A percentile compares a stretch with the other conserved stretches of the same genome.
Conservation (phyloP, 371 early-diverging fungal species). For the Mucor piriformis region DNA sequence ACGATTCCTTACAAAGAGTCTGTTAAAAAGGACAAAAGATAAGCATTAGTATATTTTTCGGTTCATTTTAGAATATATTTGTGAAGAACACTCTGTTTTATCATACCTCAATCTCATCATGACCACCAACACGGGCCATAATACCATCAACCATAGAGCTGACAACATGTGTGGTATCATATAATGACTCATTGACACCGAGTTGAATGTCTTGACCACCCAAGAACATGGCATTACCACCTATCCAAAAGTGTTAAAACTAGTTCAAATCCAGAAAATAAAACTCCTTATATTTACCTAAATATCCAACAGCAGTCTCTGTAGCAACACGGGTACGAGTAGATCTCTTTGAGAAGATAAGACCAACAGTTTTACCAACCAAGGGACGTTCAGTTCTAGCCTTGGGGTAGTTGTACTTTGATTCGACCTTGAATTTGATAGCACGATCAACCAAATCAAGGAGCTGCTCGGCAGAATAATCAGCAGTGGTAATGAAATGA, state of each 20-base stretch:
- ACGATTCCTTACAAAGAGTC: slow-evolving; percentile 82
- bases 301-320: slow-evolving; percentile 87
- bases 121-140: slow-evolving; percentile 90
- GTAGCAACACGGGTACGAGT: slow-evolving; percentile 96
- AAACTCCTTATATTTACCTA: slow-evolving; percentile 52
- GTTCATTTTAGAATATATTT: no score
- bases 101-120: slow-evolving; percentile 82
- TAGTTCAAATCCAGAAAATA: slow-evolving; percentile 1
- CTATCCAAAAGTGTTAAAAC: slow-evolving; percentile 39
- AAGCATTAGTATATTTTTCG: neutral
- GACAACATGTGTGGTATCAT: slow-evolving; percentile 89
- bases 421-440: slow-evolving; percentile 49
- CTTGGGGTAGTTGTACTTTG: slow-evolving; percentile 38
- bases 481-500: slow-evolving; percentile 54
- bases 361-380: slow-evolving; percentile 76
- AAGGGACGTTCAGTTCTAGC: slow-evolving; percentile 60
- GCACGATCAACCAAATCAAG: slow-evolving; percentile 47
- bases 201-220: slow-evolving; percentile 93
- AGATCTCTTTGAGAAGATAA: slow-evolving; percentile 91
- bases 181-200: slow-evolving; percentile 88
- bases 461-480: slow-evolving; percentile 50
- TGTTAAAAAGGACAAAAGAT: slow-evolving; percentile 19
- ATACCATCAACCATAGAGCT: slow-evolving; percentile 94
- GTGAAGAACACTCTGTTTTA: no score
- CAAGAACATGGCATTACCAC: slow-evolving; percentile 94